phyloP scores from a whole-genome alignment of 768 basidiomycete genomes.

The Hortiboletus campestris region DNA sequence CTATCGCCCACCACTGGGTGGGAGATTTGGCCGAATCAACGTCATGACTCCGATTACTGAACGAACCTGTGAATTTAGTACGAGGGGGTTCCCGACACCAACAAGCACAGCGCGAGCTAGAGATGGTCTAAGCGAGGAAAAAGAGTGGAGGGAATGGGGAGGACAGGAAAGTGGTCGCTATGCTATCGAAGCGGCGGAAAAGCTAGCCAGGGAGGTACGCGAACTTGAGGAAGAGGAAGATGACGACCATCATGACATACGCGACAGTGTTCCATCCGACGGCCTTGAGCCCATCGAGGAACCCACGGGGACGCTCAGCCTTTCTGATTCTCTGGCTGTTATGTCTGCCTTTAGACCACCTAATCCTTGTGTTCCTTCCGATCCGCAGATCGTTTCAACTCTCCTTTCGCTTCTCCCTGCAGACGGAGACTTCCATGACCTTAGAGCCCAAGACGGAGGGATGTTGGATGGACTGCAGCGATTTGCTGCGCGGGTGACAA shows the following conservation, averaged over 20 bases:
- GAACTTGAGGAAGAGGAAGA: constrained; percentile 25
- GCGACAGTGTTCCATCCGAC: constrained; percentile 2
- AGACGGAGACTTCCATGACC: constrained; percentile 61
- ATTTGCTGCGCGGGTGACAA: constrained; percentile 50
- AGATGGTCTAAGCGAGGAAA: constrained; percentile 23
- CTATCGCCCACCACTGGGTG: constrained; percentile 53
- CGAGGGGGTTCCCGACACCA: constrained; percentile 41
- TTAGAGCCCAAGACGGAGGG: constrained; percentile 50
- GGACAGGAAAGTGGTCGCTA: constrained; percentile 36
- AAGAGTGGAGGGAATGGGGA: constrained; percentile 18
- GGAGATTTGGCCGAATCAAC: constrained; percentile 78
- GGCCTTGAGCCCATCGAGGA: constrained; percentile 46
- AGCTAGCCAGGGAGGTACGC: constrained; percentile 50
- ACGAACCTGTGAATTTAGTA: constrained; percentile 84
- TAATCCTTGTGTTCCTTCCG: constrained; percentile 89
- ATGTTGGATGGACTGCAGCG: constrained; percentile 72
- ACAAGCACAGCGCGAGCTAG: constrained; percentile 51
- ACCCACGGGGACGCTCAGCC: constrained; percentile 60
- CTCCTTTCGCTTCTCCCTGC: constrained; percentile 63
- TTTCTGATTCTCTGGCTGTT: constrained; percentile 60
- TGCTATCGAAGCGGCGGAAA: constrained; percentile 55
- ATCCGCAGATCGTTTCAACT: constrained; percentile 57
- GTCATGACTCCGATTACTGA: constrained; percentile 99
- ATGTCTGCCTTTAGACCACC: constrained; percentile 67
- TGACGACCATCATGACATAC: constrained; percentile 7